These are phyloP conservation scores for Cyphellophora europaea DNA, from an alignment of 2,329 filamentous ascomycete species.

Conservation along the genomic window DNA sequence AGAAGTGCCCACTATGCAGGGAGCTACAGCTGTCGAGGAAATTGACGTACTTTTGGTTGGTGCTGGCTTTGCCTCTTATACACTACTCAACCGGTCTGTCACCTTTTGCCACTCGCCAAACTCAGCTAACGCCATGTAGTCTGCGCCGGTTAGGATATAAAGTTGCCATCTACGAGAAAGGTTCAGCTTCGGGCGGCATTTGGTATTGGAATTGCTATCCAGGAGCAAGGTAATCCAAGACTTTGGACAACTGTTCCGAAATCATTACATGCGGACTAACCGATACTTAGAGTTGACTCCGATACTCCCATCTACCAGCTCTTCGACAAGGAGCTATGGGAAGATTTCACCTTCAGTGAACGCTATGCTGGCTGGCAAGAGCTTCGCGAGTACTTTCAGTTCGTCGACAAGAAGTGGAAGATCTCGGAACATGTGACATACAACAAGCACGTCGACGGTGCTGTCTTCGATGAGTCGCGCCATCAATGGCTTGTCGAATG, in stretches of 20 bases:
- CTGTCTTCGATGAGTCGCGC: conserved; percentile 27
- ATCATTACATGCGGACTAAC: too few species aligned
- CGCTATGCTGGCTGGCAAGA: conserved; percentile 28
- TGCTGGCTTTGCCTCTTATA: conserved; percentile 34
- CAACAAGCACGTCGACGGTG: conserved; percentile 31
- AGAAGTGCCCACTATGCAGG: neutral
- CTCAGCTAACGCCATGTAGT: too few species aligned
- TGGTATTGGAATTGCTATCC: conserved; percentile 31
- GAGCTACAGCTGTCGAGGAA: conserved; percentile 2
- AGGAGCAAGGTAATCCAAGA: too few species aligned
- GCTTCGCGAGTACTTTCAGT: conserved; percentile 36
- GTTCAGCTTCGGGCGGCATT: conserved; percentile 29
- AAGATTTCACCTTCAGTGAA: conserved; percentile 20
- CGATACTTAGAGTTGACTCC: conserved; percentile 13
- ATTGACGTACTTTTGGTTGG: conserved; percentile 23
- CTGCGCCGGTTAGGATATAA: conserved; percentile 41
- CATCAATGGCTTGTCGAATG: conserved; percentile 35
- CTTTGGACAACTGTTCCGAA: too few species aligned
- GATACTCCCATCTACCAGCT: conserved; percentile 16
- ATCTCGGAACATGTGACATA: conserved; percentile 37
- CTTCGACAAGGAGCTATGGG: conserved; percentile 34
- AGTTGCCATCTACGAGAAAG: conserved; percentile 43
- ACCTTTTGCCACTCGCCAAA: neutral
- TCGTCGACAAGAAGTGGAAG: conserved; percentile 35
- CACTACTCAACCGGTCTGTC: conserved; percentile 31